Conservation (phyloP, 2,329 filamentous ascomycete species). For the Orbilia oligospora region DNA sequence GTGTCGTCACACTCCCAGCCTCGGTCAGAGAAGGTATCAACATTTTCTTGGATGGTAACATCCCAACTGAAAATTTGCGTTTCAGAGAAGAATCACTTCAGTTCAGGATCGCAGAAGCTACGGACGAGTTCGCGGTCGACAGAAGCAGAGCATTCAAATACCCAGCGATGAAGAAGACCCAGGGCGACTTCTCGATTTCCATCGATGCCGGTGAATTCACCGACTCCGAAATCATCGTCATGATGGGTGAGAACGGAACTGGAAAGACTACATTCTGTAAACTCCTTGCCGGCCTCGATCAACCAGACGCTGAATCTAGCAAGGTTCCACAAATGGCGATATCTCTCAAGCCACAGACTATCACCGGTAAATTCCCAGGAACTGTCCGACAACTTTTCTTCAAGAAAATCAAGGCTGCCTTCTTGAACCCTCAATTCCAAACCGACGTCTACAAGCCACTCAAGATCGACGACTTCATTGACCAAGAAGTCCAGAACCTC, state of each 20-base stretch:
- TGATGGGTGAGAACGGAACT: constrained; percentile 99
- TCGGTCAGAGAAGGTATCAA: constrained; percentile 99
- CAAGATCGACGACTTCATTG: constrained; percentile 98
- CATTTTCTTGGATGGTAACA: constrained; percentile 98
- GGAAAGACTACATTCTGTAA: constrained; percentile 99
- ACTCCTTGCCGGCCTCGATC: constrained; percentile 91
- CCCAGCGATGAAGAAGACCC: constrained; percentile 90
- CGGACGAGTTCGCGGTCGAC: constrained; percentile 89
- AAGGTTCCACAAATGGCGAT: constrained; percentile 94
- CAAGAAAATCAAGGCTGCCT: constrained; percentile 98
- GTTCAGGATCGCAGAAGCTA: constrained; percentile 91
- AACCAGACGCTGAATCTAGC: constrained; percentile 81
- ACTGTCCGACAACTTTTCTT: constrained; percentile 98
- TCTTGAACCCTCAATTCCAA: constrained; percentile 97
- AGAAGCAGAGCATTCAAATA: constrained; percentile 88
- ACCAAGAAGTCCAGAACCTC: constrained; percentile 98
- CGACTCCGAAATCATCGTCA: constrained; percentile 97
- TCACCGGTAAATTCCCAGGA: constrained; percentile 97
- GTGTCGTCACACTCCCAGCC: constrained; percentile 94
- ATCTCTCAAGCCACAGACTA: constrained; percentile 99
- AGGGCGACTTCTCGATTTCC: constrained; percentile 86
- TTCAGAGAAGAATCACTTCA: constrained; percentile 98
- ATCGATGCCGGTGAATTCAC: constrained; percentile 91
- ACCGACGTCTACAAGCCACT: constrained; percentile 99
- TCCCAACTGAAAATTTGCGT: constrained; percentile 96